Percentiles rank a stretch among this genome's conserved stretches.
phyloP scores from a whole-genome alignment of 352 stramenopile genomes.

The Pythium sp. region DNA sequence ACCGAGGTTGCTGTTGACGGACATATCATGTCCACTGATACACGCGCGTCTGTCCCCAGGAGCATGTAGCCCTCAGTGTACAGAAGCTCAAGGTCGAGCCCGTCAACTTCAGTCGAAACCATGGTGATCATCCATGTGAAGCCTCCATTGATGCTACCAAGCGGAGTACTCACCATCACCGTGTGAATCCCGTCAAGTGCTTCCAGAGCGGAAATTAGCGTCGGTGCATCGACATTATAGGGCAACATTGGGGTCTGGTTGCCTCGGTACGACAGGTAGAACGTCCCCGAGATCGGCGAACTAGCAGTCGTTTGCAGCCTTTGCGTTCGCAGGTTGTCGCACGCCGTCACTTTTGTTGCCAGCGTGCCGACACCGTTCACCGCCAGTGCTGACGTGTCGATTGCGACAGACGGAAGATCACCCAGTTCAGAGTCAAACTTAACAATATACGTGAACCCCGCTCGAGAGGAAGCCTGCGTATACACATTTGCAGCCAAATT shows the following conservation, averaged over 20 bases:
- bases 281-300: conserved; percentile 73
- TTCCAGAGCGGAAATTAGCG: conserved; percentile 62
- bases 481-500: conserved; percentile 64
- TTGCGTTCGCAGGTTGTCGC: conserved; percentile 83
- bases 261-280: conserved; percentile 80
- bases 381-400: conserved; percentile 56
- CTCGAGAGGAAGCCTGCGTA: conserved; percentile 57
- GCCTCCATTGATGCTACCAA: conserved; percentile 39
- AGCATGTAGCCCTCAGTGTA: conserved; percentile 86
- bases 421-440: conserved; percentile 74
- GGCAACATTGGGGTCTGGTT: conserved; percentile 68
- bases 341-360: conserved; percentile 71
- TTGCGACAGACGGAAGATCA: conserved; percentile 47
- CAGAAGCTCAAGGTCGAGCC: conserved; percentile 43
- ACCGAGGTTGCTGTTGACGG: conserved; percentile 40
- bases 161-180: conserved; percentile 43
- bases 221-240: conserved; percentile 49
- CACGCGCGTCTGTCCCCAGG: conserved; percentile 33
- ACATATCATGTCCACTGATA: conserved; percentile 43
- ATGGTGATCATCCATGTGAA: conserved; percentile 88
- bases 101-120: conserved; percentile 54
- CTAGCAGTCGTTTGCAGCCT: conserved; percentile 47
- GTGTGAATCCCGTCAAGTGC: conserved; percentile 72
- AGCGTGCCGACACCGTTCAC: conserved; percentile 25
- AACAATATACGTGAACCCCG: conserved; percentile 70